These are phyloP conservation scores for Oldenlandia corymbosa DNA, from an alignment of 257 asterid species.

Conservation along the genomic window DNA sequence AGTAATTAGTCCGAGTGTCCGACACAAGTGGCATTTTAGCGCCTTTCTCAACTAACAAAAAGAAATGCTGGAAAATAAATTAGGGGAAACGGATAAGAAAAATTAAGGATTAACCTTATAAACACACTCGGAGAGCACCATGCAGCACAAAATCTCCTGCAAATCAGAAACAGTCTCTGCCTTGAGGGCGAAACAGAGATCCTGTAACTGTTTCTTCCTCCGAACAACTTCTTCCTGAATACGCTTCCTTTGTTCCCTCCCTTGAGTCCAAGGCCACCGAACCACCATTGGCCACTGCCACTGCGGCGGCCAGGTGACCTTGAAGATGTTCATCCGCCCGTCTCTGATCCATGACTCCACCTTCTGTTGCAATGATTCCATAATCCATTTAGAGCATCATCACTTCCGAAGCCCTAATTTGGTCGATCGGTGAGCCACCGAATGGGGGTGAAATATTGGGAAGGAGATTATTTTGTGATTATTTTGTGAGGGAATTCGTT, in stretches of 20 bases:
- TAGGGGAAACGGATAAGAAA: not conserved
- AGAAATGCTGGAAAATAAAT: not conserved
- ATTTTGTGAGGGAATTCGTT: not conserved
- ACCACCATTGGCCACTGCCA: constrained; percentile 80
- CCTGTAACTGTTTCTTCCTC: constrained; percentile 72
- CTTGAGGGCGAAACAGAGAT: constrained; percentile 71
- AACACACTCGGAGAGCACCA: constrained; percentile 97
- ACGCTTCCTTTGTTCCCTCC: constrained; percentile 58
- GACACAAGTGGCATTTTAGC: not conserved
- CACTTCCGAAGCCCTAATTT: constrained; percentile 41
- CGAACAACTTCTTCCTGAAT: constrained; percentile 64
- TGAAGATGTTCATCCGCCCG: constrained; percentile 63
- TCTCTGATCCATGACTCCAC: constrained; percentile 94
- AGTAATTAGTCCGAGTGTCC: not conserved
- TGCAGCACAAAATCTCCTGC: constrained; percentile 94
- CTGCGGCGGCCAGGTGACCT: constrained; percentile 76
- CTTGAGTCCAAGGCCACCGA: constrained; percentile 86
- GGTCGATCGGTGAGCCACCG: not conserved
- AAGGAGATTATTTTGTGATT: not conserved
- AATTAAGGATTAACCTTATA: constrained; percentile 54
- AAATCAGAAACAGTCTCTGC: constrained; percentile 81
- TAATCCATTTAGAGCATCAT: constrained; percentile 54
- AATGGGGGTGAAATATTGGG: not conserved
- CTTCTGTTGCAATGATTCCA: constrained; percentile 58
- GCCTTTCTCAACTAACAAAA: not conserved